Base-by-base conservation (phyloP, 2,329 filamentous ascomycete genomes). In the Cercospora zeina region DNA sequence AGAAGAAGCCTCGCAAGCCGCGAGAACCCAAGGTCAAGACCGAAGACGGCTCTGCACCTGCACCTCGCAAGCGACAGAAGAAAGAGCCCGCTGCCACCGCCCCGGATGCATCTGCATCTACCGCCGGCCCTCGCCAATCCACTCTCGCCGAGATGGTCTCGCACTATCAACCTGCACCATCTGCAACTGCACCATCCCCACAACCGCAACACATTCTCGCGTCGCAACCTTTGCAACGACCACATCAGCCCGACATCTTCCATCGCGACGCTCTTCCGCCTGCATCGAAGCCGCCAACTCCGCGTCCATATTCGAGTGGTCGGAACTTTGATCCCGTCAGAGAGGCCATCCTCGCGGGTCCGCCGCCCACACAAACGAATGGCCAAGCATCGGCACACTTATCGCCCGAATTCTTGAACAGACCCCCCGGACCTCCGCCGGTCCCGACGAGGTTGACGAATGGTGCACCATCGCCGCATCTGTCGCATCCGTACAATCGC, bases 301-400 rank as follows among this genome's bases (percentile, higher is more conserved):
- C 80, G 57, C 62, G 67, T 30, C 67, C 65, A 37, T 65, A 88
- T 54, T 87, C 88, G 13, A 89, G 89, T 71, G 89, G 91, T 47
- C 90, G 91, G 71, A 91, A 89, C 70, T 97, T 95, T 77, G 93
- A 97, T 75, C 93, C 93, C 0, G 92, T 96, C 66, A 86, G 93
- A 51, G 90, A 70, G 69, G 96, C 85, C 2, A 85, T 88, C 73
- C 71, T 71, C 50, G 73, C 68, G 34, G 69, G 67, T 27, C 69
- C 66, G 9, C 56, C 64, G 36, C 64, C 62, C n/a, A 62, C 65
- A 37, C 34, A 62, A 24, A 39, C 67, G 16, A 69, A 67, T 61
- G 66, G 67, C 58, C 47, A 57, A 61, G 67, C 65, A 58, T 77
- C 65, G 65, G 73, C 68, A 70, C 78, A 71, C 72, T 61, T 75